Evolutionary conservation across 768 basidiomycete genomes (phyloP), one percentile per base, ranked within the genome.

Genomic region (Gymnopilus junonius): DNA sequence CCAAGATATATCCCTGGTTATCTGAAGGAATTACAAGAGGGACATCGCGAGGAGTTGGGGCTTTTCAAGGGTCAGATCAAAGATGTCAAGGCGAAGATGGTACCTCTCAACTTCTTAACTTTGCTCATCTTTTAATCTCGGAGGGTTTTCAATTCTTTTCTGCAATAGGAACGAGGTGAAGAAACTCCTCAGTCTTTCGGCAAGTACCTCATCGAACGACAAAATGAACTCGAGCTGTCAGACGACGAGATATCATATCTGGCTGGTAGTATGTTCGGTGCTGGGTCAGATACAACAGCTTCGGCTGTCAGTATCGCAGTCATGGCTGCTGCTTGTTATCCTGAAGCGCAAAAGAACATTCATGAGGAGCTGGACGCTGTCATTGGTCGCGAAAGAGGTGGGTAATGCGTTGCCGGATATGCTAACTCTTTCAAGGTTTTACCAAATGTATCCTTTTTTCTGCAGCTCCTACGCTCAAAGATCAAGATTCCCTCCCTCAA

Each of bases 221-320:
- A 88, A 67, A 61, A 69, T 1, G 81, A 84, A 48, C 82, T 86
- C 50, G 83, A 81, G 11, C 79, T 89, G 10, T 81, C 85, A 2
- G 77, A 85, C 58, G 77, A 83, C 58, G 87, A 90, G 67, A 81
- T 83, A 27, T 83, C 87, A 0, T 90, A 89, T 69, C 81, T 90
- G 25, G 84, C 85, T 0, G 88, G 88, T 0, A 80, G 82, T 39
- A 84, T 90, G 73, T 90, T 87, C 62, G 88, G 88, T 25, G 88
- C 87, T 34, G 88, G 88, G 14, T 82, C 85, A 0, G 88, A 88
- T 65, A 89, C 88, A 67, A 89, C 86, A 8, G 85, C 86, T 3
- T 82, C 85, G 11, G 87, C 83, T 0, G 84, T 88, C 62, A 83
- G 82, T 66, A 75, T 87, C 40, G 69, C 78, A 1, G 73, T 89